Conservation (phyloP, 2,329 filamentous ascomycete genomes). For the Gremmenia infestans region DNA sequence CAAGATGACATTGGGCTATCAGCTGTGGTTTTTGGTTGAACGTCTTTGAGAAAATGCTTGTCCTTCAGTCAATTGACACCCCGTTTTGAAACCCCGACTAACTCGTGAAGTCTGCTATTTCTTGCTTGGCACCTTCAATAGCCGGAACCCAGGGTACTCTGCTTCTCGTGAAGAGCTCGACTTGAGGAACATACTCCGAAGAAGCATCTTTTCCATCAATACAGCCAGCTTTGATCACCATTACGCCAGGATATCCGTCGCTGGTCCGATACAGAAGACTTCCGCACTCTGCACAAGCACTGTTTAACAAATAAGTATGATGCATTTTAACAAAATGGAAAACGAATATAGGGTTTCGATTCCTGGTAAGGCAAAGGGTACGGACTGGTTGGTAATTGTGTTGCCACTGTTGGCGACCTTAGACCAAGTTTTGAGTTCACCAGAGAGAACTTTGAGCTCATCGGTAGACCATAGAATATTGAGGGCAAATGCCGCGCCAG, state of each 20-base stretch:
- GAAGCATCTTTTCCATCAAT: slow-evolving; percentile 17
- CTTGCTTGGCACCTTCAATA: slow-evolving; percentile 19
- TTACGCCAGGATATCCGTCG: slow-evolving; percentile 12
- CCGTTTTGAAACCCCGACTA: background rate
- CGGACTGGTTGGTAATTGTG: slow-evolving; percentile 12
- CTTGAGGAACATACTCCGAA: slow-evolving; percentile 14
- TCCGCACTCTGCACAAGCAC: slow-evolving; percentile 7
- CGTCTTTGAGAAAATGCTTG: too few relatives aligned
- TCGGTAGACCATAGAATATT: slow-evolving; percentile 14
- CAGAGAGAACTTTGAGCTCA: slow-evolving; percentile 11
- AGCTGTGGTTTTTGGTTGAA: too few relatives aligned
- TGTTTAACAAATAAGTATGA: too few relatives aligned
- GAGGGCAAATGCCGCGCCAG: slow-evolving; percentile 20
- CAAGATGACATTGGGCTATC: too few relatives aligned
- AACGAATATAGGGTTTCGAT: background rate
- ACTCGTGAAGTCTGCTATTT: slow-evolving; percentile 13
- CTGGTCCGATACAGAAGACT: slow-evolving; percentile 13
- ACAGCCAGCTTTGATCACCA: slow-evolving; percentile 22
- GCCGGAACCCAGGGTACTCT: slow-evolving; percentile 16
- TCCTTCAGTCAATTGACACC: background rate
- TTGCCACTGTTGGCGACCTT: slow-evolving; percentile 18
- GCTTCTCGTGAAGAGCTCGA: slow-evolving; percentile 22
- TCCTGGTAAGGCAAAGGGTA: background rate
- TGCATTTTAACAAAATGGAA: background rate
- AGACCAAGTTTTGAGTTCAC: slow-evolving; percentile 12